A percentile compares a stretch with the other conserved stretches of the same genome.
phyloP scores from a whole-genome alignment of 129 eudicot genomes.

The Pulicaria dysenterica region DNA sequence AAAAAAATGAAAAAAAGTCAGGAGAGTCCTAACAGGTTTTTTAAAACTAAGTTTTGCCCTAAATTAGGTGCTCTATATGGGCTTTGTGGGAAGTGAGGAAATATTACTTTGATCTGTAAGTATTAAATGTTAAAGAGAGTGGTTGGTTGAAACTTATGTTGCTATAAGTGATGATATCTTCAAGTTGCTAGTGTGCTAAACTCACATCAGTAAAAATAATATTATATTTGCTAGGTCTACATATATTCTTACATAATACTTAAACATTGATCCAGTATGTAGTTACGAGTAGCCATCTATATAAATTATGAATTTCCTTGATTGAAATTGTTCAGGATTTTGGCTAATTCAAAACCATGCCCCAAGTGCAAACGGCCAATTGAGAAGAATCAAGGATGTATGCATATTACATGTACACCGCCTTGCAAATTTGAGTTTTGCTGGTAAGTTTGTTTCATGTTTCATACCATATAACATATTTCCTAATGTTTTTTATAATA shows the following conservation, averaged over 20 bases:
- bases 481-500: neutral
- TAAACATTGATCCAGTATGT: neutral
- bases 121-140: neutral
- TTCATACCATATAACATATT: constrained; percentile 7
- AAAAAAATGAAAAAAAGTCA: neutral
- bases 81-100: neutral
- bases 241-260: neutral
- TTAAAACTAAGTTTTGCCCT: neutral
- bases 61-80: neutral
- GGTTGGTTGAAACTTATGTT: too few species aligned
- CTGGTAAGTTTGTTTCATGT: constrained; percentile 60
- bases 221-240: neutral
- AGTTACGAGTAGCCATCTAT: neutral
- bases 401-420: constrained; percentile 97
- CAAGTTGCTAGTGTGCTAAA: too few species aligned
- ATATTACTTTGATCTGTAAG: neutral
- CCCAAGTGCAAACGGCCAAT: constrained; percentile 99
- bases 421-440: constrained; percentile 98
- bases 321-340: constrained; percentile 62
- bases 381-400: constrained; percentile 98
- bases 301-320: neutral
- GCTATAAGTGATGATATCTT: too few species aligned
- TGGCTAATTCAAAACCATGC: constrained; percentile 96
- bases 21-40: neutral
- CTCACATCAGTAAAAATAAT: neutral